Percentiles rank a stretch among this genome's conserved stretches.
These are phyloP conservation scores for Lathyrus oleraceus DNA, from an alignment of 306 rosid genomes.

Conservation along the genomic window DNA sequence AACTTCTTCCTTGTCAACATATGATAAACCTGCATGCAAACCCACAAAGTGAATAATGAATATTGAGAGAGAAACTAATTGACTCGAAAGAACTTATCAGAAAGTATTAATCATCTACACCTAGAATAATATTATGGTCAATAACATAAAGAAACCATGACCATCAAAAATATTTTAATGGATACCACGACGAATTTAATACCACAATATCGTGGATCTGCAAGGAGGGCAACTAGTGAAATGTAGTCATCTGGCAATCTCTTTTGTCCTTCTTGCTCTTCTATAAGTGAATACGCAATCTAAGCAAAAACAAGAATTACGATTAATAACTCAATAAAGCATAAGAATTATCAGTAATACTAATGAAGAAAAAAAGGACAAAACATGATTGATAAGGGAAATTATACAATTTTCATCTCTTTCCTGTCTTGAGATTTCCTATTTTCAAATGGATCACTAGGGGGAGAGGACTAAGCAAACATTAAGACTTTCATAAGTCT, in stretches of 20 bases:
- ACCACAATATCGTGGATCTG: slow-evolving; percentile 97
- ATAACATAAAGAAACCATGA: slow-evolving; percentile 26
- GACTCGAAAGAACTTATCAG: slow-evolving; percentile 35
- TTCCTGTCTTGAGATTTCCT: slow-evolving; percentile 30
- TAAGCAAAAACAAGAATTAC: slow-evolving; percentile 40
- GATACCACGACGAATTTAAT: slow-evolving; percentile 56
- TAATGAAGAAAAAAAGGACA: slow-evolving; percentile 17
- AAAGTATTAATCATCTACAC: slow-evolving; percentile 27
- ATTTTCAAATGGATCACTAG: slow-evolving; percentile 8
- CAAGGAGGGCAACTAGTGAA: slow-evolving; percentile 95
- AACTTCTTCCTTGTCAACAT: slow-evolving; percentile 96
- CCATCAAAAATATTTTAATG: slow-evolving; percentile 37
- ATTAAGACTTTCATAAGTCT: background rate
- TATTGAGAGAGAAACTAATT: slow-evolving; percentile 29
- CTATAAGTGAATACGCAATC: slow-evolving; percentile 90
- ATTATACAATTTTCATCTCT: slow-evolving; percentile 18
- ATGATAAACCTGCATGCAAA: slow-evolving; percentile 76
- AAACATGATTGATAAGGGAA: slow-evolving; percentile 6
- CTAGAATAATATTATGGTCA: slow-evolving; percentile 26
- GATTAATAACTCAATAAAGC: slow-evolving; percentile 19
- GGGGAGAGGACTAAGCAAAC: background rate
- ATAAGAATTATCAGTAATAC: background rate
- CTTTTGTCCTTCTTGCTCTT: slow-evolving; percentile 91
- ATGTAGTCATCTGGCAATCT: slow-evolving; percentile 65
- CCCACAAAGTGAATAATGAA: slow-evolving; percentile 35